phyloP scores from a whole-genome alignment of 805 yeast genomes.

The Saccharomyces eubayanus region DNA sequence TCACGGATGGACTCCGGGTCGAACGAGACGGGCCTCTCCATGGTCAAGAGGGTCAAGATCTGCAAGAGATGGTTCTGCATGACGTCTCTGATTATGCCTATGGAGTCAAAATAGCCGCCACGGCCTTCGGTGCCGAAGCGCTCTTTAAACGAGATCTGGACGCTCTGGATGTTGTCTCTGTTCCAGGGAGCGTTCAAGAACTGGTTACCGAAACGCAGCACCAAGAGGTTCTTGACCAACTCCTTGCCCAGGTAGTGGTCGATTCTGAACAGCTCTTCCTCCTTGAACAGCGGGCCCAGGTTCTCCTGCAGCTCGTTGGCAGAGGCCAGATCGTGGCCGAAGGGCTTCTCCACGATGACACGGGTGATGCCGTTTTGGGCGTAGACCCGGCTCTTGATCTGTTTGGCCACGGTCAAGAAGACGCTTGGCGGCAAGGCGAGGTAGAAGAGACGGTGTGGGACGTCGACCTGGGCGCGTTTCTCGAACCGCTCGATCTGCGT shows the following conservation, averaged over 20 bases:
- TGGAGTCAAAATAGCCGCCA: slow-evolving; percentile 93
- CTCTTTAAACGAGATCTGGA: slow-evolving; percentile 91
- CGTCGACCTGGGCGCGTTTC: slow-evolving; percentile 33
- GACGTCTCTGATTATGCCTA: slow-evolving; percentile 94
- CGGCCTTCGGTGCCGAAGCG: slow-evolving; percentile 99
- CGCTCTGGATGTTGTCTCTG: slow-evolving; percentile 62
- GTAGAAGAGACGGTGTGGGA: slow-evolving; percentile 78
- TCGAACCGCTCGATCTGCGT: slow-evolving; percentile 54
- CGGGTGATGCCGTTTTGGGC: slow-evolving; percentile 64
- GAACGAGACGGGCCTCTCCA: slow-evolving; percentile 92
- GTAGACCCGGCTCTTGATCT: slow-evolving; percentile 62
- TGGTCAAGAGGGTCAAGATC: slow-evolving; percentile 80
- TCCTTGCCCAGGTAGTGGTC: slow-evolving; percentile 98
- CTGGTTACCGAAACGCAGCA: slow-evolving; percentile 85
- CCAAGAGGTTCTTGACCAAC: slow-evolving; percentile 88
- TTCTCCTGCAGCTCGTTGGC: slow-evolving; percentile 68
- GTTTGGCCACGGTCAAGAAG: slow-evolving; percentile 68
- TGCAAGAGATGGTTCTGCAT: slow-evolving; percentile 97
- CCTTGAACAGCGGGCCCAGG: slow-evolving; percentile 79
- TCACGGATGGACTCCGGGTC: slow-evolving; percentile 91
- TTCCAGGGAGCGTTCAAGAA: slow-evolving; percentile 87
- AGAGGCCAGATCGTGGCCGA: slow-evolving; percentile 82
- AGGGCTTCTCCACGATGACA: slow-evolving; percentile 92
- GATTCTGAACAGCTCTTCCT: slow-evolving; percentile 88
- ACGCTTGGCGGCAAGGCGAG: slow-evolving; percentile 93